Conservation (phyloP, 306 rosid genomes). For the Pterocarpus santalinus region DNA sequence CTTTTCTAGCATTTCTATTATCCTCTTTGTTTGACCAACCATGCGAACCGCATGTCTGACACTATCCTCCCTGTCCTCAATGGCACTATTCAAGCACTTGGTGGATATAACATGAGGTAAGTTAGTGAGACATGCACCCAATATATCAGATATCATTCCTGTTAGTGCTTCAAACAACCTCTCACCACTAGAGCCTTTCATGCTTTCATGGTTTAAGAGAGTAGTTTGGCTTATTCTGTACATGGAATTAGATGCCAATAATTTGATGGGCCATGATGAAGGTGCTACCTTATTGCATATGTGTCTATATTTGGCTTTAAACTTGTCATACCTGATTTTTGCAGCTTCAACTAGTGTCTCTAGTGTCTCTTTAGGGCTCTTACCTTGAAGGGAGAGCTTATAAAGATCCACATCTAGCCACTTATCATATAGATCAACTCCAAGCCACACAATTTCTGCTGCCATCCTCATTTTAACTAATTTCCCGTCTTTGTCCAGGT, state of each 20-base stretch:
- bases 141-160: slow-evolving; percentile 66
- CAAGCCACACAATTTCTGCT: slow-evolving; percentile 73
- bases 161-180: slow-evolving; percentile 55
- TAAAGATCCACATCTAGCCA: slow-evolving; percentile 79
- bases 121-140: slow-evolving; percentile 82
- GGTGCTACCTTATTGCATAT: slow-evolving; percentile 58
- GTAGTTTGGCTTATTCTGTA: slow-evolving; percentile 73
- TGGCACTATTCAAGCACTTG: slow-evolving; percentile 58
- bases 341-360: slow-evolving; percentile 64
- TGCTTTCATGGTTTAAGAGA: slow-evolving; percentile 55
- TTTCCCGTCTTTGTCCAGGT: slow-evolving; percentile 60
- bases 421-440: slow-evolving; percentile 71
- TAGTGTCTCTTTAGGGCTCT: slow-evolving; percentile 60
- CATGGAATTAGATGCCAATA: slow-evolving; percentile 78
- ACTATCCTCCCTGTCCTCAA: slow-evolving; percentile 77
- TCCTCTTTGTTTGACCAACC: slow-evolving; percentile 72
- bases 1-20: slow-evolving; percentile 64
- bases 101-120: slow-evolving; percentile 57
- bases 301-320: slow-evolving; percentile 36
- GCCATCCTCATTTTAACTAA: slow-evolving; percentile 59
- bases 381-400: slow-evolving; percentile 59
- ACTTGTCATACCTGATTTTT: slow-evolving; percentile 55
- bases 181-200: slow-evolving; percentile 38
- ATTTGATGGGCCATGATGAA: slow-evolving; percentile 68
- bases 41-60: slow-evolving; percentile 69